Evolutionary conservation across 768 basidiomycete genomes (phyloP), one percentile per base, ranked within the genome.

Genomic region (Rhodotorula graminis): DNA sequence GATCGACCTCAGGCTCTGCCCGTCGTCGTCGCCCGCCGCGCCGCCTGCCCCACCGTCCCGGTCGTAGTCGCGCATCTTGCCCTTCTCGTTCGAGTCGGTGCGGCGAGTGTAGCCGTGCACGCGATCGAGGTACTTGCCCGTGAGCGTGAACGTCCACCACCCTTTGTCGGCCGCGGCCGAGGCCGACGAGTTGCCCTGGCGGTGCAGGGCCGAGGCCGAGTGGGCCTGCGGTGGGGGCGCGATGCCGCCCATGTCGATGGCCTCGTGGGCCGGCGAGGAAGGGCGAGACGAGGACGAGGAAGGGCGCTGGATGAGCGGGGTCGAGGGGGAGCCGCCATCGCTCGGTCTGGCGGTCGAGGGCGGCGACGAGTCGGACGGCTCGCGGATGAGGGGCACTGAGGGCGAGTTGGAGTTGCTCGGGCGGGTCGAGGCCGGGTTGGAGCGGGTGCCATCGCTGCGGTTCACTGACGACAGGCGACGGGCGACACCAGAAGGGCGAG

Each of bases 111-210:
- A 71, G 11, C 66, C 76, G 46, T 74, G 68, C 40, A 74, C 70
- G 19, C 65, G 61, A 50, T 70, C 69, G 63, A 72, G 66, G 65
- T 77, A 75, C 64, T 75, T 74, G n/a, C 49, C 47, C 10, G 76
- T 69, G 7, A 77, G 63, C 3, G 76, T 77, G 60, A 77, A 77
- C 5, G 76, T 75, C 76, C 76, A 77, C 76, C 76, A 77, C 2
- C 71, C 71, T 15, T 56, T 50, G 61, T 76, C 75, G 19, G 19
- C 49, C 8, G 60, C 19, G 1, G 44, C 29, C 11, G 12, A 21
- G 16, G 61, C 44, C 27, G 37, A 0, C 29, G 12, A 12, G 12
- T 14, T 14, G 44, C 55, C 29, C 19, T n/a, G 15, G 31, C 62
- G 71, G 58, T 59, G 60, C 3, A 53, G 29, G 0, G 60, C 57